These are phyloP conservation scores for Psilocybe tampanensis DNA, from an alignment of 768 basidiomycete genomes.

Conservation along the genomic window DNA sequence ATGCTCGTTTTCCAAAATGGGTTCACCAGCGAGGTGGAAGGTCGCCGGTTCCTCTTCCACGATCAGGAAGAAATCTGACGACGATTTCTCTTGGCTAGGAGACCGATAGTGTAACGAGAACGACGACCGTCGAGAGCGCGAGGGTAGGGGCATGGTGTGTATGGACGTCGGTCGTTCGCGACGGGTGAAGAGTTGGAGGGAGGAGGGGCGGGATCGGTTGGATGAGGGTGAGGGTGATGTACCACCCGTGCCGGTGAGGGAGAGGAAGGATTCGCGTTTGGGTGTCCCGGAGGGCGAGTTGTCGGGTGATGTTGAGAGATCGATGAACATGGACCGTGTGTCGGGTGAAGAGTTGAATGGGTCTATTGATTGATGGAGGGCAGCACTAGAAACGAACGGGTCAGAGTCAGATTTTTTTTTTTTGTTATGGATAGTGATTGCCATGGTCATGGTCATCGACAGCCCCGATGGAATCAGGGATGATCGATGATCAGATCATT, in stretches of 20 bases:
- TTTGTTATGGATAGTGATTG: too few relatives aligned
- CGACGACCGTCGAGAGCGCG: conserved; percentile 25
- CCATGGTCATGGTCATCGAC: too few relatives aligned
- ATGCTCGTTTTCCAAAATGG: conserved; percentile 24
- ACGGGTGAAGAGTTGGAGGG: conserved; percentile 20
- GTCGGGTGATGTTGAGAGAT: conserved; percentile 29
- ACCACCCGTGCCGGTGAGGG: conserved; percentile 30
- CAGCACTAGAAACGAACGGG: too few relatives aligned
- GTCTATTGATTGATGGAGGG: conserved; percentile 32
- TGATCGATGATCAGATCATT: too few relatives aligned
- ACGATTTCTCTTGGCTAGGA: conserved; percentile 28
- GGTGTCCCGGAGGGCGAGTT: conserved; percentile 22
- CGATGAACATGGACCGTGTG: conserved; percentile 48
- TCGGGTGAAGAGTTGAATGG: conserved; percentile 42
- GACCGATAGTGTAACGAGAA: conserved; percentile 28
- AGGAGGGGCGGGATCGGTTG: conserved; percentile 22
- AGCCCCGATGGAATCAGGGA: too few relatives aligned
- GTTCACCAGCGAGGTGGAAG: conserved; percentile 19
- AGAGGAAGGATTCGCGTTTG: conserved; percentile 44
- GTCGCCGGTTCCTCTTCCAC: conserved; percentile 38
- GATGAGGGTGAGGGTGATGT: conserved; percentile 41
- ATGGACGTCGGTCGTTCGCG: conserved; percentile 26
- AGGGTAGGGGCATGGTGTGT: conserved; percentile 30
- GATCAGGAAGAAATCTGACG: conserved; percentile 41
- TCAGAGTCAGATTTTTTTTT: too few relatives aligned